Conservation (phyloP, 495 filamentous ascomycete species). For the Tuber melanosporum region DNA sequence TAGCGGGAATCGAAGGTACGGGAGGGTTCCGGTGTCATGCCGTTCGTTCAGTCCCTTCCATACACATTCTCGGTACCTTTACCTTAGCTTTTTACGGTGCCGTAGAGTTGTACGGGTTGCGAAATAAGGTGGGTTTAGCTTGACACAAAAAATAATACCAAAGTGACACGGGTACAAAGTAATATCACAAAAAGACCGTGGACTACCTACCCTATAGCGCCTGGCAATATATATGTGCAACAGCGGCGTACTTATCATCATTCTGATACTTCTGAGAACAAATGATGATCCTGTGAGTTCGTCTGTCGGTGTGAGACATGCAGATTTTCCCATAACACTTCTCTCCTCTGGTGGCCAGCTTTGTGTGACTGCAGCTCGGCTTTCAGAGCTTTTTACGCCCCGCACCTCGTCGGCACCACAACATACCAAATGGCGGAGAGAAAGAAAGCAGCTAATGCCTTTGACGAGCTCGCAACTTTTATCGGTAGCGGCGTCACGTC, state of each 20-base stretch:
- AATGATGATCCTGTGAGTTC: not conserved
- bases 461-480: slow-evolving; percentile 5
- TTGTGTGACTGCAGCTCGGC: slow-evolving; percentile 3
- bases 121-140: not conserved
- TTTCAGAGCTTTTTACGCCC: slow-evolving; percentile 4
- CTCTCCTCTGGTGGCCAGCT: slow-evolving; percentile 2
- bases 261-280: slow-evolving; percentile 3
- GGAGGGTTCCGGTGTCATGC: not conserved
- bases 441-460: slow-evolving; percentile 4
- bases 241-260: slow-evolving; percentile 5
- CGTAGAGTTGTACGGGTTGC: not conserved
- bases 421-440: slow-evolving; percentile 5
- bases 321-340: slow-evolving; percentile 3
- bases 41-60: not conserved
- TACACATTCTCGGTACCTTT: slow-evolving; percentile 1
- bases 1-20: not conserved
- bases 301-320: slow-evolving; percentile 5
- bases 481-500: slow-evolving; percentile 3
- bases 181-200: not conserved
- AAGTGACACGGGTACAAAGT: not conserved
- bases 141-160: not conserved
- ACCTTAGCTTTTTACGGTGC: not conserved
- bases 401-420: slow-evolving; percentile 4
- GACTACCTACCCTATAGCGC: not conserved
- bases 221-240: slow-evolving; percentile 7